These are phyloP conservation scores for Pseudogymnoascus sp. DNA, from an alignment of 2,329 filamentous ascomycete genomes.

Conservation along the genomic window DNA sequence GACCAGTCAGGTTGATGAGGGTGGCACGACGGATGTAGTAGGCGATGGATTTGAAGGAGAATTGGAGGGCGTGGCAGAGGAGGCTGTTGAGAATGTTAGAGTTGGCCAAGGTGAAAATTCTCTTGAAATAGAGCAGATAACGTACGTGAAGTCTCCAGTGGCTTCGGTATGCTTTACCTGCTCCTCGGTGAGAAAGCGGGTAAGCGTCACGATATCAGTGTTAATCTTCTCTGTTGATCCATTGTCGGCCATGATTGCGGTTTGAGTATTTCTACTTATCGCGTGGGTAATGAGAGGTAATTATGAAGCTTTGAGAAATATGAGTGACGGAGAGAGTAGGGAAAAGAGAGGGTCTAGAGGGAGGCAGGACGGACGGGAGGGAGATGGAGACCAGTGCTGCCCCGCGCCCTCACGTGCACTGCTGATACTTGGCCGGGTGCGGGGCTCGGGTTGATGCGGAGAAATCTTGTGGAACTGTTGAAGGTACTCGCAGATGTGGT, in stretches of 20 bases:
- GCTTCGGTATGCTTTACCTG: constrained; percentile 89
- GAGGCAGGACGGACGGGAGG: not conserved
- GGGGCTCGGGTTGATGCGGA: constrained; percentile 9
- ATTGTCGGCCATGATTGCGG: constrained; percentile 10
- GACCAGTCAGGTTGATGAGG: constrained; percentile 88
- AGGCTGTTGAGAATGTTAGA: constrained; percentile 50
- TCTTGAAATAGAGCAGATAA: constrained; percentile 17
- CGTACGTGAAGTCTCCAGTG: constrained; percentile 96
- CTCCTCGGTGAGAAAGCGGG: constrained; percentile 92
- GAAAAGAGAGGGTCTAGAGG: not conserved
- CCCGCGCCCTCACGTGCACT: constrained; percentile 8
- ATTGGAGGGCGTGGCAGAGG: constrained; percentile 94
- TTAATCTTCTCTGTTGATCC: constrained; percentile 70
- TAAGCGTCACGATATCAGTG: constrained; percentile 92
- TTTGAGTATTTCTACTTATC: constrained; percentile 10
- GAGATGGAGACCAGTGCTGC: not conserved
- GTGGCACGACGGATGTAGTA: constrained; percentile 98
- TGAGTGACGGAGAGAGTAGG: not conserved
- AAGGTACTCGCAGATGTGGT: constrained; percentile 1
- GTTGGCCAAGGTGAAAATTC: not conserved
- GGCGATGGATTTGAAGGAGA: constrained; percentile 99
- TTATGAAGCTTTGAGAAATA: not conserved
- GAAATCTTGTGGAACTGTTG: not conserved
- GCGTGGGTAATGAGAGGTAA: not conserved
- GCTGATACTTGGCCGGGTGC: constrained; percentile 7